Conservation (phyloP, 2,329 filamentous ascomycete species). For the Penicillium psychrosexuale region DNA sequence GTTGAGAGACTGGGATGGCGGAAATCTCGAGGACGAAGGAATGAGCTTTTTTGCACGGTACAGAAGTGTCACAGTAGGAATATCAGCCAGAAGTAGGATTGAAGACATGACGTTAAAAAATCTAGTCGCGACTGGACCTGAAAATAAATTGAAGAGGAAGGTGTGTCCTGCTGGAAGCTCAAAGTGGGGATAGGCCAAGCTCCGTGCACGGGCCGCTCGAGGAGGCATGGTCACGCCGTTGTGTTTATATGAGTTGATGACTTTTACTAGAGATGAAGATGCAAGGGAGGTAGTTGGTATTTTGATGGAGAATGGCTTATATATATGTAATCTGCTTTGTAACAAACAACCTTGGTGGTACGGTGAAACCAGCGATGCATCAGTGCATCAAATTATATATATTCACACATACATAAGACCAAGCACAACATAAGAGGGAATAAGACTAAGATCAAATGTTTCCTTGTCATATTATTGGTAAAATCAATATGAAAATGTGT, state of each 20-base stretch:
- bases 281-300: background rate
- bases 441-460: background rate
- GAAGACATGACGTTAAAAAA: conserved; percentile 17
- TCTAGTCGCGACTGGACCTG: background rate
- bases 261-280: background rate
- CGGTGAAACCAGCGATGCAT: background rate
- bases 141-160: background rate
- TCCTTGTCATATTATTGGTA: background rate
- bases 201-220: background rate
- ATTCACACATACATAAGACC: background rate
- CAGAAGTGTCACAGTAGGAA: conserved; percentile 53
- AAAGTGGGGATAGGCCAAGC: background rate
- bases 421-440: background rate
- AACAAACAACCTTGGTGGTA: background rate
- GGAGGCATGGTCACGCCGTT: background rate
- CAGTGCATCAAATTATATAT: background rate
- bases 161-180: background rate
- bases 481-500: background rate
- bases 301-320: background rate
- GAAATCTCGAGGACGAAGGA: conserved; percentile 28
- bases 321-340: background rate
- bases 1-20: conserved; percentile 51
- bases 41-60: conserved; percentile 59
- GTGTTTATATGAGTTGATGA: background rate
- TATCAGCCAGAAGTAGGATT: conserved; percentile 32